These are phyloP conservation scores for Myriosclerotinia scirpicola DNA, from an alignment of 2,329 filamentous ascomycete species.

Conservation along the genomic window DNA sequence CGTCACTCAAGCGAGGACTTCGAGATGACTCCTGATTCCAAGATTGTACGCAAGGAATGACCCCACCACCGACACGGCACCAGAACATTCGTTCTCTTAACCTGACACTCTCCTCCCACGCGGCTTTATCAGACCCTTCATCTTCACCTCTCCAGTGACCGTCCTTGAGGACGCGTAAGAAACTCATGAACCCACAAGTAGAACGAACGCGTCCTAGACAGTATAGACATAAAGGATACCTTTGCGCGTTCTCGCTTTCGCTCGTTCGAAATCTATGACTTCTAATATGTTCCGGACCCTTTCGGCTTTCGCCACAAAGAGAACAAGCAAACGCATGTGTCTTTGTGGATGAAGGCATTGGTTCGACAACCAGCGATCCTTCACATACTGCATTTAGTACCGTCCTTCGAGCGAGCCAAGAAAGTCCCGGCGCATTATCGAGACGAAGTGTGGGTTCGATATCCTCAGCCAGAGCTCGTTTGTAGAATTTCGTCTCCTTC, in stretches of 20 bases:
- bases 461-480: slow-evolving; percentile 82
- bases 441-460: slow-evolving; percentile 91
- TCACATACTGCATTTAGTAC: slow-evolving; percentile 82
- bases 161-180: slow-evolving; percentile 86
- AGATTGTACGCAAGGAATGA: slow-evolving; percentile 59
- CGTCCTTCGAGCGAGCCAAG: slow-evolving; percentile 86
- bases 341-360: slow-evolving; percentile 62
- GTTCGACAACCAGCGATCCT: slow-evolving; percentile 85
- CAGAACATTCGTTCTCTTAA: slow-evolving; percentile 96
- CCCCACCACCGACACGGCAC: slow-evolving; percentile 87
- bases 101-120: slow-evolving; percentile 92
- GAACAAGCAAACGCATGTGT: slow-evolving; percentile 58
- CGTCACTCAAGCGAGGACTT: slow-evolving; percentile 37
- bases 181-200: slow-evolving; percentile 90
- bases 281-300: slow-evolving; percentile 68
- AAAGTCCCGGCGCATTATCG: slow-evolving; percentile 85
- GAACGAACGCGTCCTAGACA: slow-evolving; percentile 81
- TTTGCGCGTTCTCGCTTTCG: slow-evolving; percentile 81
- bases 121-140: slow-evolving; percentile 78
- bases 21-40: slow-evolving; percentile 29
- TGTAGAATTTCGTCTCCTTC: slow-evolving; percentile 93
- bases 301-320: slow-evolving; percentile 81
- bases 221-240: slow-evolving; percentile 86
- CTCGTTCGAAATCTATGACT: slow-evolving; percentile 87
- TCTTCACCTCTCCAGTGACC: slow-evolving; percentile 86